A percentile compares a stretch with the other conserved stretches of the same genome.
Evolutionary conservation across 352 stramenopile genomes (phyloP).

Genomic region (Pythium grandisporangium): DNA sequence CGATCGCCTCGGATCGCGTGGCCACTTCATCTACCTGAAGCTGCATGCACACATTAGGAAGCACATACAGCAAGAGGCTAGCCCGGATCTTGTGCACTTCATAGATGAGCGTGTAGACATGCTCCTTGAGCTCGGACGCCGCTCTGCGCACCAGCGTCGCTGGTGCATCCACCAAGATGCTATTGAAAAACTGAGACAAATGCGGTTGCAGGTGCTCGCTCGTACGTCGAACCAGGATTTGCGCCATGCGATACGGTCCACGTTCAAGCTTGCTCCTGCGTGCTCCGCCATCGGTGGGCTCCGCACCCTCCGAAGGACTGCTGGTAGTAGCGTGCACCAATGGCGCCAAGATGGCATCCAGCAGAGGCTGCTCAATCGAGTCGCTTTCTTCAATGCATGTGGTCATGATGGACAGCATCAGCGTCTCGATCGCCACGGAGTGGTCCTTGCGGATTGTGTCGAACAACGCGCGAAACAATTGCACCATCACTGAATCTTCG

Average conservation of each 20-base stretch:
- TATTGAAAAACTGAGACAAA: slow-evolving; percentile 78
- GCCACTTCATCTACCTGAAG: slow-evolving; percentile 82
- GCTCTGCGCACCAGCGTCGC: slow-evolving; percentile 17
- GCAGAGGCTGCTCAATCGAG: slow-evolving; percentile 42
- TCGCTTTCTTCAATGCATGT: slow-evolving; percentile 69
- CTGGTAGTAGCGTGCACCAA: slow-evolving; percentile 20
- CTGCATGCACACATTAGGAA: slow-evolving; percentile 82
- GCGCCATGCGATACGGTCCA: slow-evolving; percentile 46
- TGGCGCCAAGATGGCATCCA: slow-evolving; percentile 55
- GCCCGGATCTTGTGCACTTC: slow-evolving; percentile 75
- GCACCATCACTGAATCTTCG: slow-evolving; percentile 45
- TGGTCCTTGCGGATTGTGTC: slow-evolving; percentile 51
- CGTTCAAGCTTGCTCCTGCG: slow-evolving; percentile 9
- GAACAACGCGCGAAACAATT: slow-evolving; percentile 63
- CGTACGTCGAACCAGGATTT: slow-evolving; percentile 65
- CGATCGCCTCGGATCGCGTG: slow-evolving; percentile 67
- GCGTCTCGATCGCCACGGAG: slow-evolving; percentile 53
- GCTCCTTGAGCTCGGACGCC: slow-evolving; percentile 58
- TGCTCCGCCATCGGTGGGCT: neutral
- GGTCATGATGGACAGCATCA: slow-evolving; percentile 71
- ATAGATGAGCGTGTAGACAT: slow-evolving; percentile 79
- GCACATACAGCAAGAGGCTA: slow-evolving; percentile 65
- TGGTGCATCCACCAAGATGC: slow-evolving; percentile 50
- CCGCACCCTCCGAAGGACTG: neutral
- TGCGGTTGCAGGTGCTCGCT: slow-evolving; percentile 56